Percentiles rank a stretch among this genome's conserved stretches.
Conservation (phyloP, 805 yeast genomes). For the Grigorovia jiainica region DNA sequence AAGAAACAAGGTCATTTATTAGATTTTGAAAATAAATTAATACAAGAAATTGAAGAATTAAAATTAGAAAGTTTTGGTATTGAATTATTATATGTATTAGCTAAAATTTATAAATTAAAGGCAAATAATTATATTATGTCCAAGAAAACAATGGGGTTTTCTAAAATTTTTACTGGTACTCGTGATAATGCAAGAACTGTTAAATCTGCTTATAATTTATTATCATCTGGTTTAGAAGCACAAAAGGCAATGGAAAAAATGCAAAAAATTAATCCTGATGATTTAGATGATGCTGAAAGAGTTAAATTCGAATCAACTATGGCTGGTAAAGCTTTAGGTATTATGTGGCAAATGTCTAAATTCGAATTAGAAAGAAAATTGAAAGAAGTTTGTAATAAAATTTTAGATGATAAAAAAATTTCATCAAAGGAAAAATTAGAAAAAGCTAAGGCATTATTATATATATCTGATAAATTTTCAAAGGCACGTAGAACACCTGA, state of each 20-base stretch:
- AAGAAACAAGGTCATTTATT: slow-evolving; percentile 38
- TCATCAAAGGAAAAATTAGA: slow-evolving; percentile 50
- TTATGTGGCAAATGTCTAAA: slow-evolving; percentile 92
- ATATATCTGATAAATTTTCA: slow-evolving; percentile 62
- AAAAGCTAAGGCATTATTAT: slow-evolving; percentile 71
- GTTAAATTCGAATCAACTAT: slow-evolving; percentile 74
- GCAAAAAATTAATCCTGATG: slow-evolving; percentile 56
- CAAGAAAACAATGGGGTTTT: slow-evolving; percentile 75
- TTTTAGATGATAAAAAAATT: slow-evolving; percentile 60
- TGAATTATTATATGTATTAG: slow-evolving; percentile 76
- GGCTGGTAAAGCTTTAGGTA: slow-evolving; percentile 82
- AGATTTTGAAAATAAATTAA: slow-evolving; percentile 42
- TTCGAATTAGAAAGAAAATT: slow-evolving; percentile 75
- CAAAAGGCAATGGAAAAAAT: slow-evolving; percentile 69
- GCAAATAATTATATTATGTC: slow-evolving; percentile 68
- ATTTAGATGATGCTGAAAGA: slow-evolving; percentile 47
- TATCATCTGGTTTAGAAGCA: slow-evolving; percentile 82
- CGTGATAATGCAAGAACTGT: slow-evolving; percentile 79
- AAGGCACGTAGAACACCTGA: slow-evolving; percentile 65
- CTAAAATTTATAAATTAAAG: slow-evolving; percentile 64
- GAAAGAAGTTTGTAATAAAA: slow-evolving; percentile 72
- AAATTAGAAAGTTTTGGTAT: slow-evolving; percentile 94
- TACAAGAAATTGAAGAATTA: slow-evolving; percentile 62
- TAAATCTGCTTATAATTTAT: slow-evolving; percentile 72
- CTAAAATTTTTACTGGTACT: slow-evolving; percentile 70